Evolutionary conservation across 2,329 filamentous ascomycete species (phyloP).

Genomic region (Leptographium lundbergii): DNA sequence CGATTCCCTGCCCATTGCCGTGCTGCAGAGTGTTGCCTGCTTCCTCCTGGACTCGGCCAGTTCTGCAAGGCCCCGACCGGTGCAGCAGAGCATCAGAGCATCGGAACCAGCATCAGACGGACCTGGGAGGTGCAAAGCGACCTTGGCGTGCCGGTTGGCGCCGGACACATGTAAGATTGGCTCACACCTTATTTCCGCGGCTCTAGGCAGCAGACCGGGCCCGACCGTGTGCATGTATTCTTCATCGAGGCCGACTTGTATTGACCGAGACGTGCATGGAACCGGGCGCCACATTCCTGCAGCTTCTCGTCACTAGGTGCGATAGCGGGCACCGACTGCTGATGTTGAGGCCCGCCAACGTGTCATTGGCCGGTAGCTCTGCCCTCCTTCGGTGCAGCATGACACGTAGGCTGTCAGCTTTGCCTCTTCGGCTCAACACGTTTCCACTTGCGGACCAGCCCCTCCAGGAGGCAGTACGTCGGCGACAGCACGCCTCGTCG

Average conservation of each 20-base stretch:
- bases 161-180: background rate
- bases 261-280: constrained; percentile 1
- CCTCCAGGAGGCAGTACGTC: background rate
- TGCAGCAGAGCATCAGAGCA: background rate
- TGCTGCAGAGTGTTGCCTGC: background rate
- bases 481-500: too few relatives aligned
- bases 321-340: background rate
- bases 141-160: background rate
- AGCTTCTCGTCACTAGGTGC: background rate
- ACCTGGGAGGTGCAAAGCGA: background rate
- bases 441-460: background rate
- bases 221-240: background rate
- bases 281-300: background rate
- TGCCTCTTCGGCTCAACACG: background rate
- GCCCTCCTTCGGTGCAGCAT: background rate
- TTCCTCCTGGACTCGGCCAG: background rate
- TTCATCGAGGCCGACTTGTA: background rate
- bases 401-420: background rate
- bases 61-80: background rate
- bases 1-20: background rate
- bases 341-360: background rate
- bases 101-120: background rate
- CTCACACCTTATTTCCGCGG: background rate
- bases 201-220: background rate
- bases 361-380: background rate